Conservation (phyloP, 305 asterid genomes). For the Nicotiana rustica region DNA sequence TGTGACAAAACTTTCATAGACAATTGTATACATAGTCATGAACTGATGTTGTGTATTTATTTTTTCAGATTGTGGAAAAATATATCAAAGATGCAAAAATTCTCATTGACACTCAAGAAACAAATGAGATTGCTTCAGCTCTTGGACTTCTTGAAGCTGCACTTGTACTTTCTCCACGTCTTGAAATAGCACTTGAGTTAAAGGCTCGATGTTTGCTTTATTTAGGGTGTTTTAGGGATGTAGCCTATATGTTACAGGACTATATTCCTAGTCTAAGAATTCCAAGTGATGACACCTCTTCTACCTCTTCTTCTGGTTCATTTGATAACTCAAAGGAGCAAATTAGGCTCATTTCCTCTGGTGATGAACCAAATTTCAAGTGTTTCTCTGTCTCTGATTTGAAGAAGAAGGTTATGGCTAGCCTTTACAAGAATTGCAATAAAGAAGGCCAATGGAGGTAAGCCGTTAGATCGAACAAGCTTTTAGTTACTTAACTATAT, state of each 20-base stretch:
- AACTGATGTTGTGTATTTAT: neutral
- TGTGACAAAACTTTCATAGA: neutral
- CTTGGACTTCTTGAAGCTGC: constrained; percentile 57
- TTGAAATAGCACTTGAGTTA: constrained; percentile 56
- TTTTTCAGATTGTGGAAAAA: constrained; percentile 54
- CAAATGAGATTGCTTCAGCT: constrained; percentile 51
- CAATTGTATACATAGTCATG: neutral
- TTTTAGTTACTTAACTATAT: neutral
- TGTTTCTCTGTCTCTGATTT: constrained; percentile 88
- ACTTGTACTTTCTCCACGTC: constrained; percentile 52
- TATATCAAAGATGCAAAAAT: constrained; percentile 56
- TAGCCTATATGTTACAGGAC: constrained; percentile 64
- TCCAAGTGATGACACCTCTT: constrained; percentile 46
- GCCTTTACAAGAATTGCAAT: constrained; percentile 66
- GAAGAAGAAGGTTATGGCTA: constrained; percentile 86
- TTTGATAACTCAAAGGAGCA: constrained; percentile 76
- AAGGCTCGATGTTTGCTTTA: constrained; percentile 59
- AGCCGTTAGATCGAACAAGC: neutral
- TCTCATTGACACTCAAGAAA: constrained; percentile 54
- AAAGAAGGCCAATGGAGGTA: constrained; percentile 95
- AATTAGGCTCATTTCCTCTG: constrained; percentile 68
- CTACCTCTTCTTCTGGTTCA: constrained; percentile 47
- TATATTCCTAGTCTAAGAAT: constrained; percentile 56
- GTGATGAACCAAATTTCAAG: constrained; percentile 69
- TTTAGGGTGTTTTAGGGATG: constrained; percentile 61